Base-by-base conservation (phyloP, 1,284 basidiomycete species). In the Sporisorium exsertum region DNA sequence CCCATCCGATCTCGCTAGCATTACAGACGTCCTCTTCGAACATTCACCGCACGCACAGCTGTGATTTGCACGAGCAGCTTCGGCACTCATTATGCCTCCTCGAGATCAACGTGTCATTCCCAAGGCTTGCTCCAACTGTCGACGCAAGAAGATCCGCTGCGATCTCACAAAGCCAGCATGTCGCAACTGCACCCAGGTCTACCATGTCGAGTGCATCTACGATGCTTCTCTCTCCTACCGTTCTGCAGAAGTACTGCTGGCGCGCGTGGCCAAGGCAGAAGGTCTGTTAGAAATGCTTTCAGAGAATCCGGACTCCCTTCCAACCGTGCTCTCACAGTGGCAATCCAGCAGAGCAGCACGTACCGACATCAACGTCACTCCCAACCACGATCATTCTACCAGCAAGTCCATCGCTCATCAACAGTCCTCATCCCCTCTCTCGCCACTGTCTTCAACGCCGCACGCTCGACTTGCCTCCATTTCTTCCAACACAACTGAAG, bases 81-180 rank as follows among this genome's bases (percentile, higher is more conserved):
- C n/a, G n/a, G 18, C 18, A 20, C 27, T 53, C 52, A 54, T 15
- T 12, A 54, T 54, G 52, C 35, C 52, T 42, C 52, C 52, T 54
- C 52, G 52, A 22, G 52, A 54, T 15, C 52, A 54, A 54, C 52
- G 52, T 1, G 52, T 54, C 20, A 26, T 54, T 3, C 52, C 52
- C 8, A 54, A 54, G 15, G 52, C 52, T 26, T 54, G 52, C 24
- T 42, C 52, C 20, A 54, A 54, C 10, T 54, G 52, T 18, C 20
- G 52, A 27, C 33, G 52, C n/a, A 54, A 54, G 37, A 54, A 54
- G 52, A 42, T 54, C 37, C 52, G 52, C 20, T 54, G 52, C 26
- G 52, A 54, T 54, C 52, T 54, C 24, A 42, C 20, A n/a, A 54
- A 54, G 52, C 52, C 52, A 40, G 52, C 52, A 54, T 54, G 52